These are phyloP conservation scores for Phytophthora idaei DNA, from an alignment of 352 stramenopile species.

Conservation along the genomic window DNA sequence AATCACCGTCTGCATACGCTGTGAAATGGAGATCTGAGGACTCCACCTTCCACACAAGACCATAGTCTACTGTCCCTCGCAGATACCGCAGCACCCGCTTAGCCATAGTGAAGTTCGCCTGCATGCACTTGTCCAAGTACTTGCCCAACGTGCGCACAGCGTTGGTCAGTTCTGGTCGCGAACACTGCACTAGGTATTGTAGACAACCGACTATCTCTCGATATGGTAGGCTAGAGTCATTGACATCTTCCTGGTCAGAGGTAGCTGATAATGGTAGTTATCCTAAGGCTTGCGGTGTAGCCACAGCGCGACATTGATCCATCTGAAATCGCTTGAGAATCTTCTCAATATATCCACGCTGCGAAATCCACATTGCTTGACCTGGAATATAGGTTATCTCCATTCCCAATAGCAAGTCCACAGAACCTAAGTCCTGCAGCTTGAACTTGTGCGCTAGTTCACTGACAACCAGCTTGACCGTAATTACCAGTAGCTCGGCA, in stretches of 20 bases:
- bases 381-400: not conserved
- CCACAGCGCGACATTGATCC: not conserved
- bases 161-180: not conserved
- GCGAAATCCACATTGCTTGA: not conserved
- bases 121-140: not conserved
- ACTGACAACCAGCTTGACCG: not conserved
- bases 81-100: constrained; percentile 8
- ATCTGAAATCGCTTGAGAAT: not conserved
- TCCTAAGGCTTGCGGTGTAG: not conserved
- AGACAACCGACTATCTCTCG: not conserved
- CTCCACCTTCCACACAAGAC: constrained; percentile 6
- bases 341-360: constrained; percentile 1
- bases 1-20: constrained; percentile 5
- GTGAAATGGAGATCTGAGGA: not conserved
- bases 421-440: constrained; percentile 11
- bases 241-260: not conserved
- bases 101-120: constrained; percentile 1
- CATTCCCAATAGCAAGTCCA: constrained; percentile 1
- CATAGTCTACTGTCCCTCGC: constrained; percentile 1
- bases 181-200: not conserved
- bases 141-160: not conserved
- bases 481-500: too few relatives aligned
- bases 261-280: not conserved
- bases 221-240: not conserved
- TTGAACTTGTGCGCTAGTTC: constrained; percentile 11